phyloP scores from a whole-genome alignment of 2,329 filamentous ascomycete species.

The Scleromitrula shiraiana region DNA sequence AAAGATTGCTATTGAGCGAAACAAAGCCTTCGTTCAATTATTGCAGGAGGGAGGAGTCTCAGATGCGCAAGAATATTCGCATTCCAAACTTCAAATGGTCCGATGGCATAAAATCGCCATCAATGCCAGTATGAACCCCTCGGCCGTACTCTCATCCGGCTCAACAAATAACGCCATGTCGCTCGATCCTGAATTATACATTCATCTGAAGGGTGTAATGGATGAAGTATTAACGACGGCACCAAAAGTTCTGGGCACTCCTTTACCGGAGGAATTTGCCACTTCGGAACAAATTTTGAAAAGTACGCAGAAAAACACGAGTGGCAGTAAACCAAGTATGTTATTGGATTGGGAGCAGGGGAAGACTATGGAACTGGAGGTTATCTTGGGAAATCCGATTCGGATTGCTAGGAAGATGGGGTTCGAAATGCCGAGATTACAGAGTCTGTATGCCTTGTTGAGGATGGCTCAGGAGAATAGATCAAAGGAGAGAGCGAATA shows the following conservation, averaged over 20 bases:
- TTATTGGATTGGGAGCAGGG: constrained; percentile 45
- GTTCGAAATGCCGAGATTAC: constrained; percentile 44
- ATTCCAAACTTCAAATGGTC: constrained; percentile 60
- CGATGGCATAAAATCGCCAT: constrained; percentile 73
- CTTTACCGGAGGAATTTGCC: constrained; percentile 52
- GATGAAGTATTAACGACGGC: constrained; percentile 59
- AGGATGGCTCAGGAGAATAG: constrained; percentile 41
- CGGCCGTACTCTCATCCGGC: constrained; percentile 58
- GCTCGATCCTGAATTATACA: constrained; percentile 51
- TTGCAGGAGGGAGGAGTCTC: constrained; percentile 45
- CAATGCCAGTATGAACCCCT: constrained; percentile 69
- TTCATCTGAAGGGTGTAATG: constrained; percentile 59
- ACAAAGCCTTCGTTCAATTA: constrained; percentile 41
- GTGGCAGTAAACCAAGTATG: constrained; percentile 49
- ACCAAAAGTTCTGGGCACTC: constrained; percentile 52
- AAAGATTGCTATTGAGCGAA: constrained; percentile 15
- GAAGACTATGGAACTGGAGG: constrained; percentile 46
- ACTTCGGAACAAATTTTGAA: constrained; percentile 53
- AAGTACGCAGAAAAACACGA: constrained; percentile 55
- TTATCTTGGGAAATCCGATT: constrained; percentile 48
- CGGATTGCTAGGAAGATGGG: constrained; percentile 42
- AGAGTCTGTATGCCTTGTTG: constrained; percentile 46
- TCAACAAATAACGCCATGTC: constrained; percentile 59
- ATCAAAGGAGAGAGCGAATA: constrained; percentile 11
- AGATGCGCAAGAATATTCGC: constrained; percentile 56